Base-by-base conservation (phyloP, 768 basidiomycete genomes). In the Leccinellum luteum region DNA sequence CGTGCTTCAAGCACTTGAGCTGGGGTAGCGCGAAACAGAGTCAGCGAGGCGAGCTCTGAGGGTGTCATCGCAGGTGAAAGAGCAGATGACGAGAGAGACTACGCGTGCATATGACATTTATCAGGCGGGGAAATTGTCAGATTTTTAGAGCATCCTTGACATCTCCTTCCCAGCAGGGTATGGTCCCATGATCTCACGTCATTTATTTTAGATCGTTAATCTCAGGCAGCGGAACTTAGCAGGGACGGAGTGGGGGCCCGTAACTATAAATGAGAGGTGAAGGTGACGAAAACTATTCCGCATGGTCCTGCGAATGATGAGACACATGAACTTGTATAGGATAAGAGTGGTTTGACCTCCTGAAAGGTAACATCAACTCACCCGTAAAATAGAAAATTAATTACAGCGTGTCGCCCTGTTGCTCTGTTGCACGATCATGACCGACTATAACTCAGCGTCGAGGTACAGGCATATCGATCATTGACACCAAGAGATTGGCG, bases 1-100 rank as follows among this genome's bases (percentile, higher is more conserved):
- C 81, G 74, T 21, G 79, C 73, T 56, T 75, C 77, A 2, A 70
- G 48, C 3, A 71, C 67, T 61, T 86, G 84, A 41, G 75, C 74
- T 9, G 69, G 66, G 15, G 81, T 83, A 34, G 83, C 84, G 6
- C 66, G 69, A 61, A 79, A 82, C 6, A 85, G 61, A 0, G 82
- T 78, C 9, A 80, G 51, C 14, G 62, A 61, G 17, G 62, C 57
- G 31, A 68, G 54, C 25, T 66, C 58, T 54, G 57, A 45, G 51
- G 43, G 32, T 23, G 32, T 21, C 59, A 60, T 66, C 38, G 32
- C 6, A 10, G 54, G 47, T 49, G 50, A 13, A 34, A 13, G 14
- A 23, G 27, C 15, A 30, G 56, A 47, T 27, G 34, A 31, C 45
- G 19, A 45, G 25, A 30, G 47, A n/a, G n/a, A n/a, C n/a, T n/a